Percentiles rank a stretch among this genome's conserved stretches.
Conservation (phyloP, 2,329 filamentous ascomycete genomes). For the Microsporum canis region DNA sequence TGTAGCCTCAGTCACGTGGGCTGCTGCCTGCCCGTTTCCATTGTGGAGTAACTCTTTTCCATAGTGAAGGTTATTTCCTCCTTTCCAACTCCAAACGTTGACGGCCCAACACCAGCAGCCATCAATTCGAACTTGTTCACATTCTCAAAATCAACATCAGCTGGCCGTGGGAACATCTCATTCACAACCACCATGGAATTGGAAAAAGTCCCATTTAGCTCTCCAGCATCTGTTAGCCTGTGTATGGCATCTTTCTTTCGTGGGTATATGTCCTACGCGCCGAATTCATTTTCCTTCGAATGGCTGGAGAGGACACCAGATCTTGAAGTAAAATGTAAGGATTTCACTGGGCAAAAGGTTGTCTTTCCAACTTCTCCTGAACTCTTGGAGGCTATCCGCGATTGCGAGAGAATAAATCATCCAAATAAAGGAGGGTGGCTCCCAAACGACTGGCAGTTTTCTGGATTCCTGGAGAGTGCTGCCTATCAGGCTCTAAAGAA, state of each 20-base stretch:
- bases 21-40: neutral
- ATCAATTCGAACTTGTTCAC: neutral
- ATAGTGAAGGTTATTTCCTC: too few species aligned
- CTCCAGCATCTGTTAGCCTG: neutral
- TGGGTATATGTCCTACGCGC: neutral
- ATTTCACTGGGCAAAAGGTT: conserved; percentile 7
- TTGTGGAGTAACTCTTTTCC: too few species aligned
- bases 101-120: too few species aligned
- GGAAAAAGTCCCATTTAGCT: neutral
- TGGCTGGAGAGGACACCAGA: conserved; percentile 13
- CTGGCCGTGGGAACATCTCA: neutral
- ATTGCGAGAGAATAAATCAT: conserved; percentile 5
- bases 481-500: conserved; percentile 4
- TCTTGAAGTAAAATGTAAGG: conserved; percentile 11
- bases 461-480: conserved; percentile 10
- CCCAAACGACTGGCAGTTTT: conserved; percentile 11
- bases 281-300: conserved; percentile 10
- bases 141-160: neutral
- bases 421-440: neutral
- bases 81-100: too few species aligned
- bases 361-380: conserved; percentile 7
- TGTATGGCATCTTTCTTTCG: neutral
- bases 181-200: neutral
- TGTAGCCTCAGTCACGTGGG: neutral
- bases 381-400: conserved; percentile 11